These are phyloP conservation scores for Dictyostelium purpureum DNA, from an alignment of 78 protist genomes.

Conservation along the genomic window DNA sequence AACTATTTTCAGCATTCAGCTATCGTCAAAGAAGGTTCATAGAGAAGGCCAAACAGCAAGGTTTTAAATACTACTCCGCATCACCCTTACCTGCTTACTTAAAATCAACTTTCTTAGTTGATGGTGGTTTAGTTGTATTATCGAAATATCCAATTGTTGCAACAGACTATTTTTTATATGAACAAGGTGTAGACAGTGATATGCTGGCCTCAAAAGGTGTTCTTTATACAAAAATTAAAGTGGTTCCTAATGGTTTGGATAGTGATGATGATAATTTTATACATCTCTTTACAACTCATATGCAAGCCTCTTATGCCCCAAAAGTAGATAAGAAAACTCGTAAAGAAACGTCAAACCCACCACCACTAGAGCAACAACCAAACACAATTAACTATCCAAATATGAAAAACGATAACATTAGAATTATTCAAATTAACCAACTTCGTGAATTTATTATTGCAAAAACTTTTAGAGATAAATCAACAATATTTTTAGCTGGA, in stretches of 20 bases:
- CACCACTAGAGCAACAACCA: background rate
- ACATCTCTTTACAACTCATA: constrained; percentile 62
- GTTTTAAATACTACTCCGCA: constrained; percentile 18
- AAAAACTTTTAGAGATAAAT: constrained; percentile 4
- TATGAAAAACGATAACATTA: constrained; percentile 17
- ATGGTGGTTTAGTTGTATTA: constrained; percentile 50
- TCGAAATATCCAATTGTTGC: constrained; percentile 47
- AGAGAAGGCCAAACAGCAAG: constrained; percentile 22
- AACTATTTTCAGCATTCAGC: constrained; percentile 60
- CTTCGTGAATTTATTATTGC: constrained; percentile 31
- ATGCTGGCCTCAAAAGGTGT: constrained; percentile 58
- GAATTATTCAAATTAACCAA: constrained; percentile 45
- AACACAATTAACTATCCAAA: background rate
- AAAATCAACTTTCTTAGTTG: constrained; percentile 30
- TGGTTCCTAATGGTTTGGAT: background rate
- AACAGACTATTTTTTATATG: background rate
- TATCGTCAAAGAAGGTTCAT: constrained; percentile 51
- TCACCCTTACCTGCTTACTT: constrained; percentile 51
- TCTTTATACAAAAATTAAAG: constrained; percentile 26
- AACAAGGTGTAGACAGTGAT: constrained; percentile 73
- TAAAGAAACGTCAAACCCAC: background rate
- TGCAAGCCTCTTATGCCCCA: constrained; percentile 63
- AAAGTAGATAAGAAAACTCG: background rate
- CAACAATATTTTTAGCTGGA: constrained; percentile 37
- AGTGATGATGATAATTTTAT: background rate